Evolutionary conservation across 495 filamentous ascomycete species (phyloP).

Genomic region (Penicillium pulvis): DNA sequence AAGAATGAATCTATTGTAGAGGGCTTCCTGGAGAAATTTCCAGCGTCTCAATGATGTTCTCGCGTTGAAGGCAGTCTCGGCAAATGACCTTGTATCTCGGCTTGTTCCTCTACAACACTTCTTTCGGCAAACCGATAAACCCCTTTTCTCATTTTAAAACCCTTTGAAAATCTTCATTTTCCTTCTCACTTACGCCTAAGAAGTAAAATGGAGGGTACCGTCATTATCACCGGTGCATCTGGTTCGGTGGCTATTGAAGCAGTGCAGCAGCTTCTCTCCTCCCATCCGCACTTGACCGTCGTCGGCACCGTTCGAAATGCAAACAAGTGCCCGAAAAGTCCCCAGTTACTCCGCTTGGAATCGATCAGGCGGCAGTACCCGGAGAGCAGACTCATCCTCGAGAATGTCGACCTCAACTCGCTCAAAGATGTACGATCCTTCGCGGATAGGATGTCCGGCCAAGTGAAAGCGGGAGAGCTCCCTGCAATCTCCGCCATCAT

Average conservation of each 20-base stretch:
- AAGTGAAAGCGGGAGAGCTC: conserved; percentile 37
- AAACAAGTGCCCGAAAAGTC: background rate
- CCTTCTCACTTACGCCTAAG: background rate
- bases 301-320: conserved; percentile 47
- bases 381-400: conserved; percentile 22
- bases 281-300: conserved; percentile 33
- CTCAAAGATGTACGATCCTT: conserved; percentile 39
- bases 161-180: too few relatives aligned
- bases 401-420: conserved; percentile 40
- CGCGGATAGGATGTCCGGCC: conserved; percentile 25
- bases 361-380: background rate
- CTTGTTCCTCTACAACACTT: too few relatives aligned
- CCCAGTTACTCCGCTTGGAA: conserved; percentile 9
- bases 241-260: conserved; percentile 40
- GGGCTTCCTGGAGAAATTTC: too few relatives aligned
- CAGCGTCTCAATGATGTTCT: too few relatives aligned
- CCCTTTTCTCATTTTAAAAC: background rate
- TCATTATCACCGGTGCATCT: conserved; percentile 52
- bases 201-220: conserved; percentile 25
- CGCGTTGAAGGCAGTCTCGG: too few relatives aligned
- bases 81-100: too few relatives aligned
- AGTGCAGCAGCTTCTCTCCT: conserved; percentile 33
- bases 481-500: conserved; percentile 47
- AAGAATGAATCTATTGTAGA: too few relatives aligned
- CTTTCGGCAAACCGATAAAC: background rate